Evolutionary conservation across 805 yeast genomes (phyloP).

Genomic region (Dipodascus geniculatus): DNA sequence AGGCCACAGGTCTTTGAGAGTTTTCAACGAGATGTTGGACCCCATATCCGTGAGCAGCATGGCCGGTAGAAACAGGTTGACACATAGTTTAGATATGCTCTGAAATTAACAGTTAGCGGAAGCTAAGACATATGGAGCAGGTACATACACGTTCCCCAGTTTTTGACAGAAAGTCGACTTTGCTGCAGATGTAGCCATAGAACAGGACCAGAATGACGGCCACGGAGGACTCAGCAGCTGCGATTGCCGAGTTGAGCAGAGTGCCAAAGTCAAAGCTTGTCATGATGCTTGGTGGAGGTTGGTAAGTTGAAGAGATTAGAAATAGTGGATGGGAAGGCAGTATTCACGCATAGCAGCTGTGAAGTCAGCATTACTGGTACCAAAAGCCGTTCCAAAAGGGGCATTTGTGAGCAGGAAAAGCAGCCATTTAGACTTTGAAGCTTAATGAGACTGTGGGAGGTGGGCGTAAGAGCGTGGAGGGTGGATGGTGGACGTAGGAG

Average conservation of each 20-base stretch:
- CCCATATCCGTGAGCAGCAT: constrained; percentile 15
- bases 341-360: neutral
- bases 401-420: neutral
- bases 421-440: neutral
- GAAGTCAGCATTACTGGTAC: neutral
- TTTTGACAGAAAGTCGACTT: constrained; percentile 5
- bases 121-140: neutral
- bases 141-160: constrained; percentile 4
- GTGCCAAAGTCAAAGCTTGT: constrained; percentile 3
- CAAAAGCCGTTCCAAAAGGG: neutral
- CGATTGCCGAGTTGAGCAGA: constrained; percentile 4
- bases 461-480: too few relatives aligned
- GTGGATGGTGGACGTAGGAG: too few relatives aligned
- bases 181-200: constrained; percentile 9
- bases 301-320: neutral
- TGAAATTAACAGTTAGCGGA: neutral
- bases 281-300: constrained; percentile 2
- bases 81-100: constrained; percentile 11
- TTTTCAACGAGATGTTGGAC: constrained; percentile 11
- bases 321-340: too few relatives aligned
- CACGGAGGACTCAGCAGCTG: constrained; percentile 10
- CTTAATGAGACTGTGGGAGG: too few relatives aligned
- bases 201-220: constrained; percentile 13
- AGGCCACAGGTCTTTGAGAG: constrained; percentile 12
- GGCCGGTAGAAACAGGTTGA: constrained; percentile 12